Evolutionary conservation across 805 yeast species (phyloP).

Genomic region (Helenozyma rhizophorensis): DNA sequence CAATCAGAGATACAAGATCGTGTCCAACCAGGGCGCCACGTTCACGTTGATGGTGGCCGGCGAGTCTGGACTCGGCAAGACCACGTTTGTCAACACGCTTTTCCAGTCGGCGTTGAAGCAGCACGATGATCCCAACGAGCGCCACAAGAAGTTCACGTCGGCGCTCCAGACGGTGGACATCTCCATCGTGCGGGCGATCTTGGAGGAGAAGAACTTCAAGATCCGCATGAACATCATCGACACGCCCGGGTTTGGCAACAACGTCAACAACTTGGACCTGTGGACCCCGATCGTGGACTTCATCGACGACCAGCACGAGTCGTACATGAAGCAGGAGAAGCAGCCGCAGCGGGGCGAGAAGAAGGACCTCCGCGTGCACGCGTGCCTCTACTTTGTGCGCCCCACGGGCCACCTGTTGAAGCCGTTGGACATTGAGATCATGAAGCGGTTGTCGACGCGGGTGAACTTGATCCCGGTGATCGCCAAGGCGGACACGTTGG

Average conservation of each 20-base stretch:
- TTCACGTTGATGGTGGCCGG: constrained; percentile 87
- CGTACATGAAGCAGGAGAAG: constrained; percentile 87
- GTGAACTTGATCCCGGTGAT: constrained; percentile 87
- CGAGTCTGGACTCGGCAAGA: constrained; percentile 87
- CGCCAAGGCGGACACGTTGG: constrained; percentile 82
- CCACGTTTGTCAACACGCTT: constrained; percentile 84
- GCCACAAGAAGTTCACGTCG: constrained; percentile 53
- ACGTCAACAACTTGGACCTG: constrained; percentile 76
- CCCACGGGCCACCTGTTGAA: constrained; percentile 88
- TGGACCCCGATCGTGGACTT: constrained; percentile 88
- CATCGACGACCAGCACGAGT: constrained; percentile 86
- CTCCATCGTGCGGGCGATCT: constrained; percentile 71
- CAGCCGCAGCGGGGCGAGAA: constrained; percentile 69
- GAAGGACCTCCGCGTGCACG: constrained; percentile 86
- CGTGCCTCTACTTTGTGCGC: constrained; percentile 82
- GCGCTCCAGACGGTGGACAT: constrained; percentile 69
- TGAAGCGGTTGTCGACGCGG: constrained; percentile 76
- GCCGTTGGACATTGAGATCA: constrained; percentile 82
- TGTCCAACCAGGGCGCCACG: constrained; percentile 68
- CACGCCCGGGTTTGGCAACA: constrained; percentile 93
- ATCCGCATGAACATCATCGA: constrained; percentile 78
- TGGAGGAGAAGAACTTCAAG: constrained; percentile 79
- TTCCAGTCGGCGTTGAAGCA: constrained; percentile 71
- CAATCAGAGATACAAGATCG: constrained; percentile 72
- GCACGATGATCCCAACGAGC: constrained; percentile 49